Percentiles rank a stretch among this genome's conserved stretches.
Evolutionary conservation across 495 filamentous ascomycete species (phyloP).

Genomic region (Lentithecium fluviatile): DNA sequence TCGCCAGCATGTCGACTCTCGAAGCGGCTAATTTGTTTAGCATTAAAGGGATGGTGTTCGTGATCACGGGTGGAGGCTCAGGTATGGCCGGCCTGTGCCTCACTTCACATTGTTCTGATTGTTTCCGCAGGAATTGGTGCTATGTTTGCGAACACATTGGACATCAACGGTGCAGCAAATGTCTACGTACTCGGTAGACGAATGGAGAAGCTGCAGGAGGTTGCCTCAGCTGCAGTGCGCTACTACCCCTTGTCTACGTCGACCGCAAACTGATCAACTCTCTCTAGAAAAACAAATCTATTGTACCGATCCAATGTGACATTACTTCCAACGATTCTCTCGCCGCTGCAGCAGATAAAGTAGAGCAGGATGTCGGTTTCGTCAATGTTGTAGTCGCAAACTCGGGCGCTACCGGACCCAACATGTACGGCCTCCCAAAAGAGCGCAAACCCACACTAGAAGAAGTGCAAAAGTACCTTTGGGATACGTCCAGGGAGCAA

Average conservation of each 20-base stretch:
- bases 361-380: constrained; percentile 56
- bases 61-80: constrained; percentile 61
- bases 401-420: constrained; percentile 60
- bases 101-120: neutral
- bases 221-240: constrained; percentile 37
- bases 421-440: constrained; percentile 24
- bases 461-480: constrained; percentile 54
- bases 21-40: constrained; percentile 47
- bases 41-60: constrained; percentile 60
- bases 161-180: constrained; percentile 60
- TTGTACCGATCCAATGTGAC: constrained; percentile 64
- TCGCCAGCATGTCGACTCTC: constrained; percentile 11
- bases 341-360: constrained; percentile 50
- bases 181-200: constrained; percentile 69
- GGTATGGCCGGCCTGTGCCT: constrained; percentile 41
- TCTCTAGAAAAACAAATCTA: constrained; percentile 28
- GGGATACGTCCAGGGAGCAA: constrained; percentile 54
- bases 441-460: constrained; percentile 42
- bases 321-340: constrained; percentile 66
- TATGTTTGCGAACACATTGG: constrained; percentile 65
- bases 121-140: constrained; percentile 56
- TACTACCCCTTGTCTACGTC: neutral
- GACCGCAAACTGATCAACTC: neutral
- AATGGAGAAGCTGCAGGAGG: constrained; percentile 51
- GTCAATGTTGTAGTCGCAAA: constrained; percentile 69